Evolutionary conservation across 2,329 filamentous ascomycete species (phyloP).

Genomic region (Colletotrichum sp.): DNA sequence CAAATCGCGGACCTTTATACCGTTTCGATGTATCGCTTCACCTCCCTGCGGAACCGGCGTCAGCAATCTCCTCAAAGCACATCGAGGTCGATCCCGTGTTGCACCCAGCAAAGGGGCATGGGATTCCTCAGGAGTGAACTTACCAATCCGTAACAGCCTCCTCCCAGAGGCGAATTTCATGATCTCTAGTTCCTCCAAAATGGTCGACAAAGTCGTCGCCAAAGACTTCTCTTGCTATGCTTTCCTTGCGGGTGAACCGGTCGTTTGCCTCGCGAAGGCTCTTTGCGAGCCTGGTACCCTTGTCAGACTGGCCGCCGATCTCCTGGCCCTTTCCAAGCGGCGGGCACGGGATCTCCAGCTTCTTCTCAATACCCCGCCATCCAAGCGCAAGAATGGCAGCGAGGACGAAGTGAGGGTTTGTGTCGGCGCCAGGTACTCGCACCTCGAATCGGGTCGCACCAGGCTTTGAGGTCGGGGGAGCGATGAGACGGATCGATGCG

Average conservation of each 20-base stretch:
- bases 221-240: slow-evolving; percentile 91
- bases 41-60: slow-evolving; percentile 60
- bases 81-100: neutral
- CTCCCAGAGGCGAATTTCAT: slow-evolving; percentile 90
- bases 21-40: slow-evolving; percentile 81
- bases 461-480: slow-evolving; percentile 82
- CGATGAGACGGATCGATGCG: slow-evolving; percentile 87
- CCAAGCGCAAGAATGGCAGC: slow-evolving; percentile 87
- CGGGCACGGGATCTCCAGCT: slow-evolving; percentile 80
- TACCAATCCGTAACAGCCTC: slow-evolving; percentile 98
- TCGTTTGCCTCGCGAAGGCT: slow-evolving; percentile 83
- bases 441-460: slow-evolving; percentile 93
- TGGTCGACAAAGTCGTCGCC: slow-evolving; percentile 97
- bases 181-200: slow-evolving; percentile 88
- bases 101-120: neutral
- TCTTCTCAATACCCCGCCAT: slow-evolving; percentile 92
- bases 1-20: slow-evolving; percentile 45
- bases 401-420: slow-evolving; percentile 87
- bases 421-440: slow-evolving; percentile 91
- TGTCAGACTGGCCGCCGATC: slow-evolving; percentile 73
- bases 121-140: slow-evolving; percentile 39
- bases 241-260: slow-evolving; percentile 77
- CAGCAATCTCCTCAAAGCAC: neutral
- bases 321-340: slow-evolving; percentile 87
- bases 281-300: slow-evolving; percentile 81